phyloP scores from a whole-genome alignment of 2,329 filamentous ascomycete species.

The Fusarium tjaetaba region DNA sequence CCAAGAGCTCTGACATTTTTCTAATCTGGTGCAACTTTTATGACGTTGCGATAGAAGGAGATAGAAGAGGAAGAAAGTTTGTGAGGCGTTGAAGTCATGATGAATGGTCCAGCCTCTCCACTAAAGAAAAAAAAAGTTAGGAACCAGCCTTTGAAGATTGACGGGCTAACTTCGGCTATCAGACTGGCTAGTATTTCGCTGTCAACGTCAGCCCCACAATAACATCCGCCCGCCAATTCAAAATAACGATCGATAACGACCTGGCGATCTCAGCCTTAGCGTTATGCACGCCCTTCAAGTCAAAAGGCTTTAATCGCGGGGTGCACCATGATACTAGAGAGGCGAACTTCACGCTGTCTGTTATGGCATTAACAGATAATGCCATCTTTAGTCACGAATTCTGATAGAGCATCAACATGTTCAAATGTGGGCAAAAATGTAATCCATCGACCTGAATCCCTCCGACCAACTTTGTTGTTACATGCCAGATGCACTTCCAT shows the following conservation, averaged over 20 bases:
- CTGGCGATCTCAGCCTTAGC: conserved; percentile 6
- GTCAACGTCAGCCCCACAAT: not conserved
- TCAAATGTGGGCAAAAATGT: not conserved
- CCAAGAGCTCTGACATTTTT: conserved; percentile 63
- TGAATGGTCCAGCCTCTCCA: conserved; percentile 17
- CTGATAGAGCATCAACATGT: not conserved
- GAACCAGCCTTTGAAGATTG: conserved; percentile 7
- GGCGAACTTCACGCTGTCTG: not conserved
- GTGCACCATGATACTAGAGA: not conserved
- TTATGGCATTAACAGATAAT: not conserved
- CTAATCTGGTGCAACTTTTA: conserved; percentile 18
- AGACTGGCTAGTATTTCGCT: not conserved
- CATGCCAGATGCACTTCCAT: not conserved
- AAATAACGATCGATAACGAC: not conserved
- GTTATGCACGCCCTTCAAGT: conserved; percentile 24
- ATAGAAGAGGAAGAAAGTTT: conserved; percentile 18
- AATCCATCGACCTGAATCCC: not conserved
- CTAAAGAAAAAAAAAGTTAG: conserved; percentile 26
- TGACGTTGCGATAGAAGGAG: conserved; percentile 1
- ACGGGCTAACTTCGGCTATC: conserved; percentile 44
- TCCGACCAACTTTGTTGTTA: not conserved
- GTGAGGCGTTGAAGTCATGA: conserved; percentile 19
- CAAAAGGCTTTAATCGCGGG: not conserved
- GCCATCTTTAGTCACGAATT: too few species aligned
- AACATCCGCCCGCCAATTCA: not conserved